Percentiles rank a stretch among this genome's conserved stretches.
phyloP scores from a whole-genome alignment of 306 rosid species.

The Gastrolobium villosum region DNA sequence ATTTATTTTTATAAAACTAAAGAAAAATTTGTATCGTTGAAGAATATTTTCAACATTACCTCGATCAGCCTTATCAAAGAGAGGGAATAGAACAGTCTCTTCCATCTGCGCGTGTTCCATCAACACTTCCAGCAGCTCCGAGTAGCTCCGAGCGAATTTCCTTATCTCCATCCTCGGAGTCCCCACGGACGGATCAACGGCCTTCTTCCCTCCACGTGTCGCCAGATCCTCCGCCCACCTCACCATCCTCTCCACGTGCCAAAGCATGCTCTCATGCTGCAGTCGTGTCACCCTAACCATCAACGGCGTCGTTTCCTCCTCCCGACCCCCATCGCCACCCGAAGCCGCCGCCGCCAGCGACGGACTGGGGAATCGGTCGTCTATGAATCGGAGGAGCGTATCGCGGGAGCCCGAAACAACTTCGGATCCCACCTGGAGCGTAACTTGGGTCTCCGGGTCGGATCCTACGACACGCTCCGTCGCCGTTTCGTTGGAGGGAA shows the following conservation, averaged over 20 bases:
- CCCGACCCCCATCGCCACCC: background rate
- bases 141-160: conserved; percentile 80
- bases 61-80: conserved; percentile 80
- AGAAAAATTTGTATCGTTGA: background rate
- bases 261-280: conserved; percentile 75
- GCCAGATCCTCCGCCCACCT: conserved; percentile 82
- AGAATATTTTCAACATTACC: conserved; percentile 48
- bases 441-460: conserved; percentile 50
- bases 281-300: conserved; percentile 59
- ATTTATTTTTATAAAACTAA: background rate
- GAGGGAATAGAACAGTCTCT: conserved; percentile 80
- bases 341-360: conserved; percentile 38
- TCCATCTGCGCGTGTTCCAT: conserved; percentile 95
- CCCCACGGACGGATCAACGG: conserved; percentile 74
- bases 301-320: conserved; percentile 59
- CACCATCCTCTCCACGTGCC: conserved; percentile 82
- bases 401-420: conserved; percentile 74
- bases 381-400: conserved; percentile 65
- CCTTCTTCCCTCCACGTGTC: conserved; percentile 74
- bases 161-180: conserved; percentile 80
- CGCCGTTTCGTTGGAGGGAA: conserved; percentile 52
- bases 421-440: conserved; percentile 73
- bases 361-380: conserved; percentile 69
- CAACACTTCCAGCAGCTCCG: conserved; percentile 80
- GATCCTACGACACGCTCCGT: conserved; percentile 37